Conservation (phyloP, 257 asterid species). For the Ilex asprella region DNA sequence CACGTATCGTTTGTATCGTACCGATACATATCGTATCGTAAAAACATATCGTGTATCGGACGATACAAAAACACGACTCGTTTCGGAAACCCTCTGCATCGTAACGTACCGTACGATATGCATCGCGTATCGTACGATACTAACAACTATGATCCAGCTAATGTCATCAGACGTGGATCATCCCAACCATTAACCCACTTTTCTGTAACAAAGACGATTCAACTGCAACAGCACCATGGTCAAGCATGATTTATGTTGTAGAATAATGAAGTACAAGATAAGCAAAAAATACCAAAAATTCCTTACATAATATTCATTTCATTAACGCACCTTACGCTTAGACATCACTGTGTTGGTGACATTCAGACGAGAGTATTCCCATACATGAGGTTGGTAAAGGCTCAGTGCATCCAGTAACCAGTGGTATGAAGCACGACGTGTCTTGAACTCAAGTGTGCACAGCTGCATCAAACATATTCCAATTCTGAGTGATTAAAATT, state of each 20-base stretch:
- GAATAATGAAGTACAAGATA: slow-evolving; percentile 12
- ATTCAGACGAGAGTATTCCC: slow-evolving; percentile 89
- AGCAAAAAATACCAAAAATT: background rate
- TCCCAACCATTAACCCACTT: slow-evolving; percentile 97
- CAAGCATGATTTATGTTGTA: slow-evolving; percentile 1
- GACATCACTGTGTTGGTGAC: slow-evolving; percentile 88
- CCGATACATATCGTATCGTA: no score
- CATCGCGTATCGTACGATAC: no score
- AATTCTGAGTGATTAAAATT: no score
- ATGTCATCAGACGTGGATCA: slow-evolving; percentile 95
- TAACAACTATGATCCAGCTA: no score
- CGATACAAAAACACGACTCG: no score
- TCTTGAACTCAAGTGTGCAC: slow-evolving; percentile 90
- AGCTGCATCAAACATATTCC: slow-evolving; percentile 37
- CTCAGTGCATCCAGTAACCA: slow-evolving; percentile 74
- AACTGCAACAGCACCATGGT: slow-evolving; percentile 40
- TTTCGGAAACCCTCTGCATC: no score
- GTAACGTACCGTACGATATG: no score
- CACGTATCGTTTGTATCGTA: no score
- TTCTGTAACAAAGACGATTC: slow-evolving; percentile 78
- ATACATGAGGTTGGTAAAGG: slow-evolving; percentile 82
- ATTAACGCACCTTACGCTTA: slow-evolving; percentile 66
- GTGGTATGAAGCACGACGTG: slow-evolving; percentile 93
- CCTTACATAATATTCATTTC: slow-evolving; percentile 1
- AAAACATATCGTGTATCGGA: no score